Evolutionary conservation across 768 basidiomycete species (phyloP), one percentile per base, ranked within the genome.

Genomic region (Calvatia gigantea): DNA sequence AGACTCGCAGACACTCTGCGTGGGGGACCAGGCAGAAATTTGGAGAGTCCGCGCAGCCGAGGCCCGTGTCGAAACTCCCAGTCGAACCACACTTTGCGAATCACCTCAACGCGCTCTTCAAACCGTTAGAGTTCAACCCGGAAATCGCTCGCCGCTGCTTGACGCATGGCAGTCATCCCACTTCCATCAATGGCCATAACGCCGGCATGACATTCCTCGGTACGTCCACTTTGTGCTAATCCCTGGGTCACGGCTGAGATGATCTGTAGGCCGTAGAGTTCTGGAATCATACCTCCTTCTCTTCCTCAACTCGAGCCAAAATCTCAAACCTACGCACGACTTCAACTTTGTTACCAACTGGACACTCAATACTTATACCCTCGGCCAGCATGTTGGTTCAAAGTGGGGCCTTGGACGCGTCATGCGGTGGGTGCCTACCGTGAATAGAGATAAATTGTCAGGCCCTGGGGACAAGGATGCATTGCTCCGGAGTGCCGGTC

Each of bases 131-230:
- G 46, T 93, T 94, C 67, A 82, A 87, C 11, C 74, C 76, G 4
- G 86, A 88, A 60, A 74, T 91, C 43, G 86, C 89, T 6, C 76
- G 77, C 60, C 82, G 91, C 56, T 77, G 90, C 58, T 72, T 93
- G 60, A 94, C 91, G 2, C 91, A 94, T 65, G 76, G 77, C 6
- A 90, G 88, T 69, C 91, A 90, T 69, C 80, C 75, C 44, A 74
- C 81, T 52, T 86, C 89, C 27, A 68, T 77, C 49, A 63, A 78
- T 42, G 88, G 91, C 2, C 88, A 91, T 66, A 92, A 92, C 62
- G 83, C 79, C 43, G 83, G 83, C 8, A 70, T 89, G 42, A 74
- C 79, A 38, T 94, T 93, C 63, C 75, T 91, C 27, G 91, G 90
- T 89, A 61, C 54, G 82, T 70, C 7, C 48, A 45, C 28, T 11